Base-by-base conservation (phyloP, 2,329 filamentous ascomycete species). In the Diaporthe caulivora region DNA sequence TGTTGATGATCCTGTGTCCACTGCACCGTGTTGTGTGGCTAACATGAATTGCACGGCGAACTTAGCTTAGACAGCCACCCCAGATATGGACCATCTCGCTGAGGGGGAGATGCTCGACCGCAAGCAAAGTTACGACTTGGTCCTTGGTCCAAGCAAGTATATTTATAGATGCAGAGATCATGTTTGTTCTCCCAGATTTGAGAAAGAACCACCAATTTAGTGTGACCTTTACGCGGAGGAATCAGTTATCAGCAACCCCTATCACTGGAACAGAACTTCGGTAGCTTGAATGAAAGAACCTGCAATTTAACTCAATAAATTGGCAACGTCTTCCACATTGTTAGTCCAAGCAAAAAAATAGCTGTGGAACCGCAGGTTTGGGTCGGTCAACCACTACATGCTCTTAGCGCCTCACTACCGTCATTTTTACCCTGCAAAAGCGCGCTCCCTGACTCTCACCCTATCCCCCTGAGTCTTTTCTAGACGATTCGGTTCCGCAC, bases 161-260 rank as follows among this genome's bases (percentile, higher is more conserved):
- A 1, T 34, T n/a, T n/a, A 18, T 44, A 21, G 21, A 29, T 24
- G 11, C 10, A 29, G 53, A 3, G n/a, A 24, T 18, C 10, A 2
- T 42, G 18, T 26, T 2, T n/a, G 8, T 2, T 34, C 29, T 18
- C 24, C 7, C 13, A 26, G 51, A 17, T n/a, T 31, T 10, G 17
- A 18, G 10, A 15, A 15, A n/a, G 13, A 53, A 53, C 21, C 1
- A 11, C 7, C n/a, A 5, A n/a, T n/a, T n/a, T n/a, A 21, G 6
- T 29, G 11, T 26, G 17, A 1, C 8, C 18, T 34, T n/a, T 34
- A 10, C 17, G 3, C 6, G 1, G n/a, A 0, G 8, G 10, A 8
- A 4, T 21, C 2, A n/a, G 2, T 15, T 6, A 57, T 13, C 37
- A 7, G 55, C 34, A 17, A 58, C n/a, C 18, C n/a, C 8, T 29